Percentiles rank a stretch among this genome's conserved stretches.
phyloP scores from a whole-genome alignment of 2,329 filamentous ascomycete genomes.

The Exophiala phaeomuriformis region DNA sequence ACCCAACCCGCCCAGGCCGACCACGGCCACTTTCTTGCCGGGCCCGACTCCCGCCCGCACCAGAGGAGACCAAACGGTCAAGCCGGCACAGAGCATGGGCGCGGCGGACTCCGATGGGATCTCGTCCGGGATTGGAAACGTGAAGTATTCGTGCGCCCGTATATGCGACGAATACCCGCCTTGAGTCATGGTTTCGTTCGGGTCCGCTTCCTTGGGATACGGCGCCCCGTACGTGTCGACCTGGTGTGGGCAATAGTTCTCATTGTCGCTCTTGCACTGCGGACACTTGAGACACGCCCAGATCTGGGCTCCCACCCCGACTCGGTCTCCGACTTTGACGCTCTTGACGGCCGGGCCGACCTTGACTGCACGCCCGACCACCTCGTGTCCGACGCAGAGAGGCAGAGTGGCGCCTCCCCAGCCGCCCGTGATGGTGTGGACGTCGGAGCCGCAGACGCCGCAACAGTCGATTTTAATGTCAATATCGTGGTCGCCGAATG shows the following conservation, averaged over 20 bases:
- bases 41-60: conserved; percentile 67
- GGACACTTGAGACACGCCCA: conserved; percentile 59
- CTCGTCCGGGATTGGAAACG: conserved; percentile 63
- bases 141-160: conserved; percentile 68
- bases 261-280: conserved; percentile 58
- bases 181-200: conserved; percentile 56
- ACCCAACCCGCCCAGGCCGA: conserved; percentile 56
- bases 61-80: conserved; percentile 72
- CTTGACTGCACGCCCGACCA: conserved; percentile 61
- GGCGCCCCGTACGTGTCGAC: conserved; percentile 45
- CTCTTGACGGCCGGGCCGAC: conserved; percentile 59
- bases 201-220: conserved; percentile 42
- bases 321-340: conserved; percentile 55
- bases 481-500: conserved; percentile 78
- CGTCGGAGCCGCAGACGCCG: conserved; percentile 66
- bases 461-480: conserved; percentile 81
- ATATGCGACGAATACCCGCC: conserved; percentile 63
- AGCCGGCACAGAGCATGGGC: conserved; percentile 62
- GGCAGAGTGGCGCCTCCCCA: conserved; percentile 48
- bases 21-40: conserved; percentile 45
- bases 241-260: conserved; percentile 59
- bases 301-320: conserved; percentile 62
- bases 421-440: conserved; percentile 60
- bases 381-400: conserved; percentile 53
- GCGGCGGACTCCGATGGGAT: conserved; percentile 46